Base-by-base conservation (phyloP, 257 asterid species). In the Verbena officinalis region DNA sequence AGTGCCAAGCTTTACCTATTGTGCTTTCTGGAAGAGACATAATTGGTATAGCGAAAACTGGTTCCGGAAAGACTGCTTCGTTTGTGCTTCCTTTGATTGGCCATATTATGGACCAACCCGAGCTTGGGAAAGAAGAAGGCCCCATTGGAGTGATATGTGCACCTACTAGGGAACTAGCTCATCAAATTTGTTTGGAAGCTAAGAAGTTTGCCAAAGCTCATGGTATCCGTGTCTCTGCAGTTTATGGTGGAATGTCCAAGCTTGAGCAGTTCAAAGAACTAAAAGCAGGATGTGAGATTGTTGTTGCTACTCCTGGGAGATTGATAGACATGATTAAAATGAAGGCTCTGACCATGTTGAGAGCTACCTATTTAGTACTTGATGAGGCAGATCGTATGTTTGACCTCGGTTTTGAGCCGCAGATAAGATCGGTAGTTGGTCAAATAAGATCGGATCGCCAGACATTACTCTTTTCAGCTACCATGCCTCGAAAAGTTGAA, bases 311-410 rank as follows among this genome's bases (percentile, higher is more conserved):
- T 66, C 99, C 99, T 27, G 99, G 99, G 62, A 84, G 99, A 81
- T 67, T 93, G 81, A 93, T 93, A 78, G 97, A 93, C 76, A 78
- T 93, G 99, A 80, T 93, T 23, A 90, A 88, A 81, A 87, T 87
- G 96, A 93, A 93, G 84, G 99, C 97, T 20, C 57, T 86, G 75
- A 84, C 86, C 52, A 86, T 93, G 99, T 52, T 57, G 65, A 86
- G 96, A 74, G 76, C 97, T 45, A 84, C 99, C 43, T 93, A 90
- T 68, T 80, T 93, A 78, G 99, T 90, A 46, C 99, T 93, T 69
- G 99, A 93, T 68, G 99, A 93, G 75, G 99, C 99, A 43, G 99
- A 93, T 81, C 73, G 99, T 69, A 93, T 93, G 99, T 93, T 93
- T 79, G 99, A 93, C 86, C 99, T 93, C 58, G 99, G 99, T 27